A percentile compares a stretch with the other conserved stretches of the same genome.
These are phyloP conservation scores for Tetracladium marchalianum DNA, from an alignment of 495 filamentous ascomycete genomes.

Conservation along the genomic window DNA sequence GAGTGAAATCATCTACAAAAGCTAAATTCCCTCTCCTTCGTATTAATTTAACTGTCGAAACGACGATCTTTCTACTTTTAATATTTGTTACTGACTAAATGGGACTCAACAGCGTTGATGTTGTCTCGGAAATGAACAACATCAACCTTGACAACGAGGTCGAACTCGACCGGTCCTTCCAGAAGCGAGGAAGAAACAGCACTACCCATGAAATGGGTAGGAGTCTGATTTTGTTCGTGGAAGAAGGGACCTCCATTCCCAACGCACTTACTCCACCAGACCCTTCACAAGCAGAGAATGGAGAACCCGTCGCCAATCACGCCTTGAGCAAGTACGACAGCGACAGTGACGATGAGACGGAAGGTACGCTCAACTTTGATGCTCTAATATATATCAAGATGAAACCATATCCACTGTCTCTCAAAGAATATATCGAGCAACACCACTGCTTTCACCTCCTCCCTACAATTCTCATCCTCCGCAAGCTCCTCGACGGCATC, in stretches of 20 bases:
- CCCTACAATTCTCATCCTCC: conserved; percentile 24
- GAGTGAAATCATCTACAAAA: too few species aligned
- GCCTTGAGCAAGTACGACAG: too few species aligned
- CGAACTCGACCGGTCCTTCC: not conserved
- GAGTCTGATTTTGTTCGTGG: not conserved
- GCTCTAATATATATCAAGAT: conserved; percentile 32
- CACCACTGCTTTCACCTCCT: conserved; percentile 32
- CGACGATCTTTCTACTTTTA: too few species aligned
- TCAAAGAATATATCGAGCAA: conserved; percentile 25
- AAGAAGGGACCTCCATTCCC: not conserved
- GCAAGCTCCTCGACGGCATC: conserved; percentile 22
- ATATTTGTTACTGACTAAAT: too few species aligned
- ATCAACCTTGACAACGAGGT: not conserved
- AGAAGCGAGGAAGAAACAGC: not conserved
- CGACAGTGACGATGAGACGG: conserved; percentile 1
- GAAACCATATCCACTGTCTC: conserved; percentile 29
- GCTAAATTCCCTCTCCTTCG: too few species aligned
- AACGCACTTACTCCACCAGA: not conserved
- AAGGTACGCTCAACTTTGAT: conserved; percentile 1
- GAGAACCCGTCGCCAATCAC: too few species aligned
- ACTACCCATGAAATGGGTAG: not conserved
- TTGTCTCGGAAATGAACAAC: too few species aligned
- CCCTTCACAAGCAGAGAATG: too few species aligned
- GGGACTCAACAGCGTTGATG: too few species aligned
- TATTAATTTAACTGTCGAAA: too few species aligned